Conservation (phyloP, 2,329 filamentous ascomycete genomes). For the Pseudogymnoascus sp. region DNA sequence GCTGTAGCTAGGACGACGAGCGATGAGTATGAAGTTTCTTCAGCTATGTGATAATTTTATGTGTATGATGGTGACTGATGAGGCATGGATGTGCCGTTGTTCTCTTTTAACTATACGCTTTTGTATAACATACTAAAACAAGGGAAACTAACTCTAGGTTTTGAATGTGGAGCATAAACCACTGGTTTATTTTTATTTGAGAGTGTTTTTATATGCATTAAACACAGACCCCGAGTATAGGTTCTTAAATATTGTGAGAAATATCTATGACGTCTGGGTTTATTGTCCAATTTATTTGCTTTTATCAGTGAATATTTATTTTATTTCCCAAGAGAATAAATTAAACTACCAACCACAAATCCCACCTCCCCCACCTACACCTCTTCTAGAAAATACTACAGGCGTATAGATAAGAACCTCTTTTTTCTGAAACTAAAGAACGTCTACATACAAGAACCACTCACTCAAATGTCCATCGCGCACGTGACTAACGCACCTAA, state of each 20-base stretch:
- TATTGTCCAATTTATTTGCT: background rate
- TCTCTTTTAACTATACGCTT: background rate
- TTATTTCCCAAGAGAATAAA: background rate
- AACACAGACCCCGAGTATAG: background rate
- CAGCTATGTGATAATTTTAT: background rate
- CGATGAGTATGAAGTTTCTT: slow-evolving; percentile 1
- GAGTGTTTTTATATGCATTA: background rate
- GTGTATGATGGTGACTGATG: background rate
- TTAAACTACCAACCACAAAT: background rate
- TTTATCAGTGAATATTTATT: background rate
- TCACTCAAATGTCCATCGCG: background rate
- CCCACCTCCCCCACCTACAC: background rate
- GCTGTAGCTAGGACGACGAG: background rate
- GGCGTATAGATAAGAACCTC: background rate
- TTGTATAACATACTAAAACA: background rate
- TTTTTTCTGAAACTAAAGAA: background rate
- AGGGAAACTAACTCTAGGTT: background rate
- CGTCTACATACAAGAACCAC: background rate
- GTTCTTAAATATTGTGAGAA: background rate
- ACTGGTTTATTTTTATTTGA: background rate
- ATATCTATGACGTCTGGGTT: background rate
- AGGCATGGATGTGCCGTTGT: background rate
- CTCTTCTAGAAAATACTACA: background rate
- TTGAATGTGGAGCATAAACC: background rate
- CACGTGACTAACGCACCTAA: background rate